Conservation (phyloP, 805 yeast genomes). For the Schwanniomyces yamadae region DNA sequence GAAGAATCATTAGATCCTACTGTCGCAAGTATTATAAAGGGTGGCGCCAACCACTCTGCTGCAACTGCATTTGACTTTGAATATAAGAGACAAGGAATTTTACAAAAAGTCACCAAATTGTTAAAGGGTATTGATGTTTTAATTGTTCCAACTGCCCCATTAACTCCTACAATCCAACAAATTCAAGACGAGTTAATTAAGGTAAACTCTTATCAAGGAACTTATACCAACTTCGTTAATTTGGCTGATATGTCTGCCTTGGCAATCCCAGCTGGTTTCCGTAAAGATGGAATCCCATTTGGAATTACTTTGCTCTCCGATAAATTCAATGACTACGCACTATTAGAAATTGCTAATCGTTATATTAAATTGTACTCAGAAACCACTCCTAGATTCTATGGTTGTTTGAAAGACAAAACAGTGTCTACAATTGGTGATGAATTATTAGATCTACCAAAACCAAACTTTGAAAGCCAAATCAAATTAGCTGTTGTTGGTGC, state of each 20-base stretch:
- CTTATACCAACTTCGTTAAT: conserved; percentile 97
- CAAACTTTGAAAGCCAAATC: conserved; percentile 43
- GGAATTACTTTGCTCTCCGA: conserved; percentile 85
- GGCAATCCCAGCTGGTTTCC: conserved; percentile 88
- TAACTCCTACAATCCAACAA: conserved; percentile 79
- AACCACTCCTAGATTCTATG: conserved; percentile 53
- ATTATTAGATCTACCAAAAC: conserved; percentile 47
- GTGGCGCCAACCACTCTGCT: conserved; percentile 78
- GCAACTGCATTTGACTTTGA: conserved; percentile 83
- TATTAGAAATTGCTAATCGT: conserved; percentile 76
- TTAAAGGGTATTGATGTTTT: conserved; percentile 68
- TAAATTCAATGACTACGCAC: conserved; percentile 85
- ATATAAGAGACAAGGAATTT: conserved; percentile 78
- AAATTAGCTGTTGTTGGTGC: conserved; percentile 96
- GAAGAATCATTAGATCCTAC: conserved; percentile 75
- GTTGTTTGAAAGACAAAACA: conserved; percentile 41
- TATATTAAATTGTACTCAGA: conserved; percentile 54
- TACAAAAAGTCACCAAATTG: conserved; percentile 58
- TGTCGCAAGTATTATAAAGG: conserved; percentile 69
- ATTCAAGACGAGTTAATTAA: conserved; percentile 70
- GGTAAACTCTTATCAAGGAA: conserved; percentile 89
- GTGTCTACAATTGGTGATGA: conserved; percentile 44
- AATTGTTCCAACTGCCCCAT: conserved; percentile 91
- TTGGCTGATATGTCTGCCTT: conserved; percentile 90
- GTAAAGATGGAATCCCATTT: conserved; percentile 79